Conservation (phyloP, 2,329 filamentous ascomycete species). For the Tolypocladium paradoxum region DNA sequence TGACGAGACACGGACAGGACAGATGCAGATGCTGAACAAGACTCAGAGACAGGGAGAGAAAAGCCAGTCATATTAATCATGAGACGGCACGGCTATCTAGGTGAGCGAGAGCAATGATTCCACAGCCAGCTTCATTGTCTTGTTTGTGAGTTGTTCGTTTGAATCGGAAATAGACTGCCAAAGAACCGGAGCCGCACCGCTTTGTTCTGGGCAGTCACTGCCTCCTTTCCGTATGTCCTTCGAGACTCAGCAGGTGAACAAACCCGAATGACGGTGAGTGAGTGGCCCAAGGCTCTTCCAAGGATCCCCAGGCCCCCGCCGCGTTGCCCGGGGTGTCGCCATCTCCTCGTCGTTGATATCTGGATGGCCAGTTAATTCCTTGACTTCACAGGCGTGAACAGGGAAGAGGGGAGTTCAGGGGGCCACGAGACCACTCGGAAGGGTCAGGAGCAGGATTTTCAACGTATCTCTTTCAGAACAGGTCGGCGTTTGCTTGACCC, state of each 20-base stretch:
- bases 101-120: neutral
- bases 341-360: neutral
- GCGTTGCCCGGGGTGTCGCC: neutral
- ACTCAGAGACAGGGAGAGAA: neutral
- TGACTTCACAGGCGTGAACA: no score
- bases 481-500: constrained; percentile 21
- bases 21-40: neutral
- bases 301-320: no score
- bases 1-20: neutral
- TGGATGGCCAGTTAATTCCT: neutral
- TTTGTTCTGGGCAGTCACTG: neutral
- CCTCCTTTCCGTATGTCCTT: neutral
- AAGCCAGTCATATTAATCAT: neutral
- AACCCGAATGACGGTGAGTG: neutral
- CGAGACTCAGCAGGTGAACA: constrained; percentile 1
- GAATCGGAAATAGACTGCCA: constrained; percentile 1
- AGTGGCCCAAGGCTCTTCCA: neutral
- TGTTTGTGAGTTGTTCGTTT: neutral
- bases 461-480: constrained; percentile 21
- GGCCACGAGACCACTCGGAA: no score
- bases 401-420: neutral
- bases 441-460: constrained; percentile 13
- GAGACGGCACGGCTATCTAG: neutral
- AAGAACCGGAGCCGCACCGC: neutral
- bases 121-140: neutral